Evolutionary conservation across 768 basidiomycete species (phyloP), one percentile per base, ranked within the genome.

Genomic region (Panus rudis): DNA sequence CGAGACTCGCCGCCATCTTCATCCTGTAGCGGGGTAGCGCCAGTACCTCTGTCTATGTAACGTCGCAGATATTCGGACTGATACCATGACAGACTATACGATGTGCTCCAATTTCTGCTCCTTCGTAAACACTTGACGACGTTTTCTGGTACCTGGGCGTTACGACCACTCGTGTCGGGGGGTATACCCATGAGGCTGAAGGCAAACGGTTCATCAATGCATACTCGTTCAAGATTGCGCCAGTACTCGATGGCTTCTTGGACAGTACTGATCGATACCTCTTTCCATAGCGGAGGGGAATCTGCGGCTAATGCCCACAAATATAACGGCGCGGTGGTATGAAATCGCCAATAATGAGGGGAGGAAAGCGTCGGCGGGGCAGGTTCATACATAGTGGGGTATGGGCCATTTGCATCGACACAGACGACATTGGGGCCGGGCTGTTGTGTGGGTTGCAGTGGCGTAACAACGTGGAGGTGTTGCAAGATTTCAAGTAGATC

Each of bases 301-400:
- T 64, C 58, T 42, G 76, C 76, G 3, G 75, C 71, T 17, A 66
- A 53, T 6, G 70, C 74, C 76, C 84, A 84, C 20, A 79, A 62
- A 56, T 77, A 69, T 6, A 89, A 52, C 0, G 84, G 75, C 2
- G 75, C 81, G 8, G 54, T 51, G 12, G 65, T 58, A 37, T 72
- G 71, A 51, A 89, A 76, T 27, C 70, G 63, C 80, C 84, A 90
- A 61, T 80, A 84, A 2, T 55, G 55, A 1, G 84, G 82, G 0
- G 76, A 74, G n/a, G 62, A 50, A 41, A 63, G 58, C 6, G 73
- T 52, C 21, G 67, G 69, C 69, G 74, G 73, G 11, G 63, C 68
- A n/a, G 61, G 47, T 23, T 74, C 71, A 47, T 78, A 80, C 4
- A 67, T 51, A 2, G 61, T 63, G 17, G 76, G 72, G 50, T 74